Percentiles rank a stretch among this genome's conserved stretches.
These are phyloP conservation scores for Geotrichum armillariae DNA, from an alignment of 1,139 yeast species.

Conservation along the genomic window DNA sequence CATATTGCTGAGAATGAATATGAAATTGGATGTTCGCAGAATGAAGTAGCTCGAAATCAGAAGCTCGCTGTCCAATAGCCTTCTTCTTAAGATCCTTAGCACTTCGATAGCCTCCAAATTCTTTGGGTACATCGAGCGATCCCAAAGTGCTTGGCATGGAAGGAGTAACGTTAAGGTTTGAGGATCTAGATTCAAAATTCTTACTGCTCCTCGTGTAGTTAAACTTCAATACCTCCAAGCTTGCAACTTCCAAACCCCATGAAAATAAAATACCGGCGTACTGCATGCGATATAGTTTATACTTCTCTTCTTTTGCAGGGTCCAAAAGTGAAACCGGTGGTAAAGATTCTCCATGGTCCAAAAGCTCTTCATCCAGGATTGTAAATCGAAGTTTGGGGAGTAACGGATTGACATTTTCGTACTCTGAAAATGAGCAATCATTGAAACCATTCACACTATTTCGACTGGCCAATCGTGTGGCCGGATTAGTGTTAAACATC, in stretches of 20 bases:
- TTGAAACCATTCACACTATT: conserved; percentile 25
- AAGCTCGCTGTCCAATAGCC: conserved; percentile 15
- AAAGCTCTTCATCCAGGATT: conserved; percentile 53
- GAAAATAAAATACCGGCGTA: conserved; percentile 78
- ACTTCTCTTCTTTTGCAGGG: conserved; percentile 47
- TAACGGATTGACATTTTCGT: neutral
- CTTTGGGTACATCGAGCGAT: neutral
- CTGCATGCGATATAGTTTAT: conserved; percentile 58
- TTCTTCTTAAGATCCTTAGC: conserved; percentile 11
- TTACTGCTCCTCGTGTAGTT: conserved; percentile 44
- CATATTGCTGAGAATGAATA: conserved; percentile 18
- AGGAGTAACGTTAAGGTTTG: neutral
- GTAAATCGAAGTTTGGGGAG: conserved; percentile 43
- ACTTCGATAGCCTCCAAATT: neutral
- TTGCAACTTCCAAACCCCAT: conserved; percentile 80
- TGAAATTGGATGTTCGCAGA: conserved; percentile 30
- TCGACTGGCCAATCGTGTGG: conserved; percentile 26
- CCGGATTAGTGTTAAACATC: conserved; percentile 24
- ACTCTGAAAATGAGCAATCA: conserved; percentile 2
- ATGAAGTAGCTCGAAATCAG: conserved; percentile 23
- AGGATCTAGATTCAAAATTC: conserved; percentile 10
- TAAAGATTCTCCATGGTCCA: conserved; percentile 48
- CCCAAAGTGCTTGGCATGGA: conserved; percentile 3
- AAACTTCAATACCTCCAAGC: conserved; percentile 77
- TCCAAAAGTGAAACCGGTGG: conserved; percentile 44